phyloP scores from a whole-genome alignment of 164 flowering plant species.

The Magnolia kwangsiensis region DNA sequence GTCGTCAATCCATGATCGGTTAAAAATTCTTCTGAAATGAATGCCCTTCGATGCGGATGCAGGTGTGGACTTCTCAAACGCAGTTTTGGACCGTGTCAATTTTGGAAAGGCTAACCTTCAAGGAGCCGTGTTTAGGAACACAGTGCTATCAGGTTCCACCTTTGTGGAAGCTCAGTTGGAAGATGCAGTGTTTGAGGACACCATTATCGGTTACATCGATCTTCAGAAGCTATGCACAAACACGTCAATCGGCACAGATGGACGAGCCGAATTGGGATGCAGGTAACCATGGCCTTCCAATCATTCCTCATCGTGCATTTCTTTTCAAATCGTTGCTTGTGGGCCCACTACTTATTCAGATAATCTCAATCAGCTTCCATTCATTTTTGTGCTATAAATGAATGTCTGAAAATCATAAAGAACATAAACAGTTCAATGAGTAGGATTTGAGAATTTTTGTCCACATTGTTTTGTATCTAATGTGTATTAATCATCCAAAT shows the following conservation, averaged over 20 bases:
- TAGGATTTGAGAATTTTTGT: too few species aligned
- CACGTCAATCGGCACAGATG: slow-evolving; percentile 43
- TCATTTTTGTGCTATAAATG: too few species aligned
- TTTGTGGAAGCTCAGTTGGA: slow-evolving; percentile 67
- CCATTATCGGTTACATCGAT: slow-evolving; percentile 92
- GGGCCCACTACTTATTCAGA: not conserved
- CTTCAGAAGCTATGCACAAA: slow-evolving; percentile 85
- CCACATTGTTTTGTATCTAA: too few species aligned
- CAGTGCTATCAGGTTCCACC: slow-evolving; percentile 83
- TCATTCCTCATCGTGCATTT: not conserved
- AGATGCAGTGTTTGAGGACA: slow-evolving; percentile 85
- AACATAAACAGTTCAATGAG: too few species aligned
- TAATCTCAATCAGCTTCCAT: too few species aligned
- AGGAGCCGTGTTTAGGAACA: slow-evolving; percentile 81
- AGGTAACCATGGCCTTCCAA: slow-evolving; percentile 30
- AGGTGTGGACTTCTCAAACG: slow-evolving; percentile 84
- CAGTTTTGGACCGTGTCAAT: slow-evolving; percentile 82
- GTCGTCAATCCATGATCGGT: too few species aligned
- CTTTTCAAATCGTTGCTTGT: not conserved
- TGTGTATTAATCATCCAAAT: too few species aligned
- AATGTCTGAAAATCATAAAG: too few species aligned
- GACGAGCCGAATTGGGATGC: slow-evolving; percentile 74
- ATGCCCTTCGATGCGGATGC: slow-evolving; percentile 6
- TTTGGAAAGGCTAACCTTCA: slow-evolving; percentile 77
- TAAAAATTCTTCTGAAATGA: not conserved